Base-by-base conservation (phyloP, 768 basidiomycete genomes). In the Podaxis mareebaensis region DNA sequence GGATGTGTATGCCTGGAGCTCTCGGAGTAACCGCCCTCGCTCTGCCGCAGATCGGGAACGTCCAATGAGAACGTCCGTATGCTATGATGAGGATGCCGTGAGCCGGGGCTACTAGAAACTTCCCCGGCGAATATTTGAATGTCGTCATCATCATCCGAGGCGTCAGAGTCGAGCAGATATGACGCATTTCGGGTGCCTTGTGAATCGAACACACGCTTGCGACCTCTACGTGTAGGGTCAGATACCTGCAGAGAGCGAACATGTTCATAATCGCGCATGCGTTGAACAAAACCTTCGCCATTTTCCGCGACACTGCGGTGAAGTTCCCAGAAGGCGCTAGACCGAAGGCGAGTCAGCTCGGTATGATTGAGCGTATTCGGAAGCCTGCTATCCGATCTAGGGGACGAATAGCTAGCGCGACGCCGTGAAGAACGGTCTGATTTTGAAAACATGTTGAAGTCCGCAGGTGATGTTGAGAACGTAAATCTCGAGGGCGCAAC, bases 251-350 rank as follows among this genome's bases (percentile, higher is more conserved):
- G 75, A 40, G 81, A 81, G 60, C 85, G 78, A 26, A 79, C 78
- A 54, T 78, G 74, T 72, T 91, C 90, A 70, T 86, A 88, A 66
- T 90, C 85, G 60, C 87, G 87, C 90, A 92, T 91, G 57, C 87
- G 85, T 61, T 79, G 82, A 12, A 92, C 81, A 53, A 91, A 80
- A 6, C 86, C 84, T 67, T 91, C 89, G 20, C 87, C 88, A 65
- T 78, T 85, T 67, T 89, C 84, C 30, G 79, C 78, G 22, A 91
- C 79, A 65, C 83, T 89, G 68, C 81, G 78, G 49, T 80, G 85
- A 42, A 92, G 81, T 66, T 90, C 87, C 73, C 81, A 80, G 64
- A 90, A 89, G 4, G 90, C 90, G 61, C 78, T 79, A 0, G 88
- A 85, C 61, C 85, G 84, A 54, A 90, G 75, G 46, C 77, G 80